Evolutionary conservation across 345 rosid species (phyloP).

Genomic region (Dovyalis caffra): DNA sequence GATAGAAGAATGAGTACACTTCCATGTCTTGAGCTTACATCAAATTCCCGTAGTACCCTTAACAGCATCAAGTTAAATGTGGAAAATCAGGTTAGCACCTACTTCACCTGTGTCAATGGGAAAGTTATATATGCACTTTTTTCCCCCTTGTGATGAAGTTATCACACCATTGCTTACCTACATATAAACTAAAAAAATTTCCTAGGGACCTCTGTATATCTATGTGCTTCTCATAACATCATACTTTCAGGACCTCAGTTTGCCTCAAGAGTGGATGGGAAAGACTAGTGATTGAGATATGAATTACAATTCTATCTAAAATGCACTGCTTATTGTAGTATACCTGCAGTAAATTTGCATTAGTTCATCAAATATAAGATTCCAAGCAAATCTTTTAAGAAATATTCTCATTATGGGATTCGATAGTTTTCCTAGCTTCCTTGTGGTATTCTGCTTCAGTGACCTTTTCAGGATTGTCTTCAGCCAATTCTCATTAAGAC

Average conservation of each 20-base stretch:
- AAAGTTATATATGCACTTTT: no score
- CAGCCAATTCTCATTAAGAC: no score
- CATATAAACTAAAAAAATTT: no score
- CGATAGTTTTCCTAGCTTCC: no score
- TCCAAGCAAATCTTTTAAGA: no score
- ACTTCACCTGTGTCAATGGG: background rate
- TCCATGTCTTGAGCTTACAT: conserved; percentile 70
- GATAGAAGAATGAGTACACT: conserved; percentile 63
- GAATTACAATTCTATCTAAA: background rate
- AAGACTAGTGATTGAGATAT: background rate
- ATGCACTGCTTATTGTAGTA: background rate
- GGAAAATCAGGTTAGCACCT: conserved; percentile 68
- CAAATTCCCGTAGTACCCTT: conserved; percentile 41
- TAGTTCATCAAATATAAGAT: background rate
- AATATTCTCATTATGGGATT: no score
- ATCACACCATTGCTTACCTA: no score
- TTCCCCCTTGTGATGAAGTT: no score
- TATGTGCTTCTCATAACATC: background rate
- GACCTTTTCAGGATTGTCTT: no score
- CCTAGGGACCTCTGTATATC: no score
- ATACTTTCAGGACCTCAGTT: background rate
- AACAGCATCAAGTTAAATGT: conserved; percentile 59
- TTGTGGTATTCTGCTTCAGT: no score
- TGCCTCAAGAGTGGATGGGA: background rate
- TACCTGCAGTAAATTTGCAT: background rate